phyloP scores from a whole-genome alignment of 345 rosid species.

The Pistacia integerrima region DNA sequence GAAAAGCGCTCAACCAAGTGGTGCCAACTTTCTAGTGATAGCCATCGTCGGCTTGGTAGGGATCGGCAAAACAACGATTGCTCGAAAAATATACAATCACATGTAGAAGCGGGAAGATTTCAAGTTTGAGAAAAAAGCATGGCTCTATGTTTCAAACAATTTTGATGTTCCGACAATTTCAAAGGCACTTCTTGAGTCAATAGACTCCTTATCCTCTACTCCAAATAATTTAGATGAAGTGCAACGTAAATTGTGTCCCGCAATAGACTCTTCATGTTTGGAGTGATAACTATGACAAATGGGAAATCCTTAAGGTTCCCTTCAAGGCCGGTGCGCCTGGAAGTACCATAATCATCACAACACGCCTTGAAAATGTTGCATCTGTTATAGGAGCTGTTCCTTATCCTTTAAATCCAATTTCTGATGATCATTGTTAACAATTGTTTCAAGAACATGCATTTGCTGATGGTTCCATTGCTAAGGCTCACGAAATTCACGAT shows the following conservation, averaged over 20 bases:
- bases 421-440: not conserved
- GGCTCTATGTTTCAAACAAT: not conserved
- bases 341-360: not conserved
- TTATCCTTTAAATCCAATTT: not conserved
- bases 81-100: not conserved
- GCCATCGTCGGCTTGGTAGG: slow-evolving; percentile 6
- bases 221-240: not conserved
- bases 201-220: not conserved
- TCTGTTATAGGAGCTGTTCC: too few species aligned
- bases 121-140: not conserved
- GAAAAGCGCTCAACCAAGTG: not conserved
- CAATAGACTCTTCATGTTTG: too few species aligned
- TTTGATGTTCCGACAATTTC: slow-evolving; percentile 8
- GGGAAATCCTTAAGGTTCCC: too few species aligned
- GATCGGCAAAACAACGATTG: slow-evolving; percentile 2
- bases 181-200: not conserved
- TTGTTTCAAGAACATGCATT: too few species aligned
- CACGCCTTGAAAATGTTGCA: not conserved
- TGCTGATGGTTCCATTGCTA: not conserved
- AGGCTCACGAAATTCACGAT: too few species aligned
- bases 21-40: not conserved
- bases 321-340: too few species aligned
- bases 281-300: too few species aligned
- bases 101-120: not conserved
- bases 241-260: not conserved